phyloP scores from a whole-genome alignment of 106 monocot genomes.

The Dendrobium officinale region DNA sequence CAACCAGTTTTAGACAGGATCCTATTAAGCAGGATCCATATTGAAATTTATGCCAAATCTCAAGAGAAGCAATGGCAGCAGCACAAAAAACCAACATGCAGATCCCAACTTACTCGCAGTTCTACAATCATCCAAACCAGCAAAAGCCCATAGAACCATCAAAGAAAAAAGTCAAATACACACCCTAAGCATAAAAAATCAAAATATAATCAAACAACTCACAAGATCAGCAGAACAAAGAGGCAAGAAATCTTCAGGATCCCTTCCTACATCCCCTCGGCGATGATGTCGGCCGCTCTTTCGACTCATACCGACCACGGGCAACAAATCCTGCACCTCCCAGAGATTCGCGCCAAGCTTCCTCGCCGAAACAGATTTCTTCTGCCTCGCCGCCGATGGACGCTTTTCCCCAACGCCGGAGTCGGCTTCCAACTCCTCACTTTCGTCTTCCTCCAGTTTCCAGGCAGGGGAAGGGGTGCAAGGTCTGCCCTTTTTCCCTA shows the following conservation, averaged over 20 bases:
- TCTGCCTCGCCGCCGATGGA: neutral
- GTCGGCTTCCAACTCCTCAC: neutral
- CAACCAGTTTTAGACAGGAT: too few species aligned
- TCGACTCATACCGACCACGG: neutral
- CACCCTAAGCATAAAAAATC: neutral
- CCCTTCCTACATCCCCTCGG: neutral
- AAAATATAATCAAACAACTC: neutral
- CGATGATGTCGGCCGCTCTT: neutral
- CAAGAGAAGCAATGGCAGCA: neutral
- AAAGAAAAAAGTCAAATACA: neutral
- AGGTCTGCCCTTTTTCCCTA: slow-evolving; percentile 17
- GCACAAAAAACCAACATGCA: neutral
- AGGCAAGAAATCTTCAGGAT: neutral
- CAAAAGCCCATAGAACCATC: neutral
- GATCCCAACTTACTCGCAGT: neutral
- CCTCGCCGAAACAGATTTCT: slow-evolving; percentile 12
- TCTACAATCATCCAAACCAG: neutral
- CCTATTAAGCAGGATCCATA: too few species aligned
- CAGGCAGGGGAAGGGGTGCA: slow-evolving; percentile 17
- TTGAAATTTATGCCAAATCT: neutral
- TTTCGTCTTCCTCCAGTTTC: slow-evolving; percentile 18
- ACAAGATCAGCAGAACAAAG: neutral
- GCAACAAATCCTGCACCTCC: slow-evolving; percentile 17
- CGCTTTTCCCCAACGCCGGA: neutral
- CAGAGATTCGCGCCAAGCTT: slow-evolving; percentile 24